These are phyloP conservation scores for Knufia fluminis DNA, from an alignment of 2,329 filamentous ascomycete species.

Conservation along the genomic window DNA sequence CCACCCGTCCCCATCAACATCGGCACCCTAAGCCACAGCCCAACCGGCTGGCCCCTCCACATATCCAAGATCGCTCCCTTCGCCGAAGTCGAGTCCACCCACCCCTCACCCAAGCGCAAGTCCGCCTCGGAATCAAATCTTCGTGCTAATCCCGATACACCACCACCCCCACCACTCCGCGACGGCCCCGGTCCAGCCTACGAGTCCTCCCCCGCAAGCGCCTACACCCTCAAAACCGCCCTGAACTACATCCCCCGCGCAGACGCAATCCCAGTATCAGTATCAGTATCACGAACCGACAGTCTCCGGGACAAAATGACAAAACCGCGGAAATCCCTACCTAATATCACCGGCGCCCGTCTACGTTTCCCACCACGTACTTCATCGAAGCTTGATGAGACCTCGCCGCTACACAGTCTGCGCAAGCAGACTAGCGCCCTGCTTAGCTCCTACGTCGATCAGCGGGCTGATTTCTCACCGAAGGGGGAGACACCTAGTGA, in stretches of 20 bases:
- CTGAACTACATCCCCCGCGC: neutral
- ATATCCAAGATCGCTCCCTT: constrained; percentile 6
- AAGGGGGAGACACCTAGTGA: too few relatives aligned
- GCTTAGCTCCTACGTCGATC: neutral
- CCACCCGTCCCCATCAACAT: constrained; percentile 2
- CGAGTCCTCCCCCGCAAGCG: neutral
- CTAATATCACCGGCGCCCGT: neutral
- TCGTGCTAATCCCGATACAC: neutral
- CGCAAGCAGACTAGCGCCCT: constrained; percentile 1
- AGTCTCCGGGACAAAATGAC: neutral
- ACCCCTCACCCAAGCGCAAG: neutral
- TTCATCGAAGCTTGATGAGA: neutral
- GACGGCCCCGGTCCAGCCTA: neutral
- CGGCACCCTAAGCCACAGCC: neutral
- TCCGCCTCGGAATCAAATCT: constrained; percentile 3
- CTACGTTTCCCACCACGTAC: constrained; percentile 4
- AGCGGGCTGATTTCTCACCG: neutral
- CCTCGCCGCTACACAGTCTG: neutral
- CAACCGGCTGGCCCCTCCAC: constrained; percentile 2
- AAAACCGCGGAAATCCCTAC: neutral
- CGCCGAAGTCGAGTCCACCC: neutral
- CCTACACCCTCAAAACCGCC: constrained; percentile 5
- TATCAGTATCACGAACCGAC: neutral
- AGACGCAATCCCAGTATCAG: too few relatives aligned
- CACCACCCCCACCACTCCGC: neutral